Percentiles rank a stretch among this genome's conserved stretches.
phyloP scores from a whole-genome alignment of 345 rosid species.

The Salix koriyanagi region DNA sequence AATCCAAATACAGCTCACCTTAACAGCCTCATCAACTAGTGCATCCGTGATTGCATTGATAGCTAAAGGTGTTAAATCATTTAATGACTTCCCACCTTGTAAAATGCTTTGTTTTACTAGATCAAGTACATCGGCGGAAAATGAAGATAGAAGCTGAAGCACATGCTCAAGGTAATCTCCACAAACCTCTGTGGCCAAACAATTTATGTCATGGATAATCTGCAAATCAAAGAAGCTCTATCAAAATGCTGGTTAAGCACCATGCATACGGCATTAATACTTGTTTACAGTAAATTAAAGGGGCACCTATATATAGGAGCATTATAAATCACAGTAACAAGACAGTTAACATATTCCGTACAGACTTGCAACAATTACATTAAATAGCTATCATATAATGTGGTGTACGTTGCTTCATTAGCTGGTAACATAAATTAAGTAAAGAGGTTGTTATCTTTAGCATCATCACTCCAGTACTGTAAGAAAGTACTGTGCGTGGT shows the following conservation, averaged over 20 bases:
- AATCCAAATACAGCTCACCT: constrained; percentile 48
- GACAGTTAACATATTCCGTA: neutral
- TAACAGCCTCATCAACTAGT: constrained; percentile 79
- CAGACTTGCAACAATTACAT: neutral
- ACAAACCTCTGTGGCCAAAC: constrained; percentile 56
- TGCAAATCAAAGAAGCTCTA: constrained; percentile 38
- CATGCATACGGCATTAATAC: neutral
- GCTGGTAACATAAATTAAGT: neutral
- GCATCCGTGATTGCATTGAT: constrained; percentile 54
- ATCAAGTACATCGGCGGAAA: constrained; percentile 61
- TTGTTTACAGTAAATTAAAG: neutral
- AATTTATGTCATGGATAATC: constrained; percentile 78
- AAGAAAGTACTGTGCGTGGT: neutral
- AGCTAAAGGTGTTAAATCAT: constrained; percentile 50
- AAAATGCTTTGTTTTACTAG: constrained; percentile 73
- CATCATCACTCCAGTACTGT: neutral
- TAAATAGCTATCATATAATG: neutral
- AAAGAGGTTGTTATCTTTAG: neutral
- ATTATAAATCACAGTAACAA: neutral
- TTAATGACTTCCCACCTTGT: constrained; percentile 58
- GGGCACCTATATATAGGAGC: neutral
- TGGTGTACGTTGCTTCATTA: neutral
- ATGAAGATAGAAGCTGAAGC: constrained; percentile 58
- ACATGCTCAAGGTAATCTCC: constrained; percentile 63
- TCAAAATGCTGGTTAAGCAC: constrained; percentile 8